A percentile compares a stretch with the other conserved stretches of the same genome.
Evolutionary conservation across 2,329 filamentous ascomycete species (phyloP).

Genomic region (Seiridium unicorne): DNA sequence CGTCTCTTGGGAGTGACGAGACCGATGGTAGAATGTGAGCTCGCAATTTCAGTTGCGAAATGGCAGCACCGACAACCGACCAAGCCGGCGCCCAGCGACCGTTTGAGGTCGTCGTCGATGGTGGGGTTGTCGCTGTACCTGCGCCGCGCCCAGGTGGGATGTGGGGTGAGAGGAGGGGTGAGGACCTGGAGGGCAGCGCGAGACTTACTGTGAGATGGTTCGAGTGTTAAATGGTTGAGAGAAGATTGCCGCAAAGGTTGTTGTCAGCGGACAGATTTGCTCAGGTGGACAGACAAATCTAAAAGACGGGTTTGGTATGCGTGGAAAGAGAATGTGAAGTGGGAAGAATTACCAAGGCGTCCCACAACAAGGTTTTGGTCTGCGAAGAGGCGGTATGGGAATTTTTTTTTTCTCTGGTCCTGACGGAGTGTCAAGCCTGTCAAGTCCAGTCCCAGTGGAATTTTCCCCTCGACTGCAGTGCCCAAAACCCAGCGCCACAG

Average conservation of each 20-base stretch:
- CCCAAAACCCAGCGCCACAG: neutral
- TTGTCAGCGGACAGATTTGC: neutral
- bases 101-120: conserved; percentile 7
- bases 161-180: conserved; percentile 8
- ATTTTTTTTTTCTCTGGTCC: neutral
- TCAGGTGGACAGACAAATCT: neutral
- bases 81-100: neutral
- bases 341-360: conserved; percentile 3
- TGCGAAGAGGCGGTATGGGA: conserved; percentile 8
- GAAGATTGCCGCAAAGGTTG: conserved; percentile 1
- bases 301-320: neutral
- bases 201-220: neutral
- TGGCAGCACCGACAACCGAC: too few species aligned
- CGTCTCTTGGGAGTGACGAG: too few species aligned
- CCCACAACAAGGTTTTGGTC: conserved; percentile 2
- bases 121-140: conserved; percentile 7
- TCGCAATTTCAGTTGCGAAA: neutral
- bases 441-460: neutral
- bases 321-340: neutral
- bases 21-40: neutral
- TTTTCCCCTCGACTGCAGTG: neutral
- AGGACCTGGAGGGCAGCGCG: neutral
- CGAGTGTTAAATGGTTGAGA: neutral
- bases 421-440: neutral
- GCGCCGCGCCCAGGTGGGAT: neutral